These are phyloP conservation scores for Epichloe brachyelytri DNA, from an alignment of 2,329 filamentous ascomycete species.

Conservation along the genomic window DNA sequence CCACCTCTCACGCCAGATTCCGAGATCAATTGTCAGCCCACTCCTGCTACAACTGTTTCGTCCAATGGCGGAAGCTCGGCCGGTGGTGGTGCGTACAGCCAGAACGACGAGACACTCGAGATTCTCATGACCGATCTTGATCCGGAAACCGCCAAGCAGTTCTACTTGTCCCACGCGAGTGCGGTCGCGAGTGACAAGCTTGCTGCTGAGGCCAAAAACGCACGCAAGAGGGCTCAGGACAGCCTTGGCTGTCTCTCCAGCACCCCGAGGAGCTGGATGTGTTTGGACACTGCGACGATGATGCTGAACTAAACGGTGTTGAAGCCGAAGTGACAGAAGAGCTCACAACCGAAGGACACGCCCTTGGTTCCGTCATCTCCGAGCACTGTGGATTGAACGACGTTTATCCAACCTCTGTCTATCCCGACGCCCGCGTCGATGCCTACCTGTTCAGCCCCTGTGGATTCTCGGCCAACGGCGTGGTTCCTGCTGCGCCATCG, in stretches of 20 bases:
- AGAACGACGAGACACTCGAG: constrained; percentile 64
- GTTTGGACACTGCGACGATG: constrained; percentile 54
- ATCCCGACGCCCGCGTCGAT: constrained; percentile 86
- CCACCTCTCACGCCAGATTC: constrained; percentile 67
- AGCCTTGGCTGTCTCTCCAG: constrained; percentile 46
- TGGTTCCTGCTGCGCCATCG: constrained; percentile 62
- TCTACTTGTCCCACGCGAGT: constrained; percentile 63
- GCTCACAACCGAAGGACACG: constrained; percentile 84
- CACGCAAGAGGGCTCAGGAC: constrained; percentile 45
- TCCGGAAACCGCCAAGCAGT: constrained; percentile 55
- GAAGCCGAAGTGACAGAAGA: constrained; percentile 49
- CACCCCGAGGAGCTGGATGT: constrained; percentile 58
- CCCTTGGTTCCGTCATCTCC: constrained; percentile 82
- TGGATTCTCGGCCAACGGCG: constrained; percentile 93
- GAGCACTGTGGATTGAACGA: constrained; percentile 79
- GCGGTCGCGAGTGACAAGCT: constrained; percentile 75
- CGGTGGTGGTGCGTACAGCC: constrained; percentile 28
- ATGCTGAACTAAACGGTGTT: constrained; percentile 40
- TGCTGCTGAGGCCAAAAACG: constrained; percentile 52
- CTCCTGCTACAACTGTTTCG: constrained; percentile 36
- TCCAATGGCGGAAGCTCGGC: constrained; percentile 31
- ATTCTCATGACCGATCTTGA: constrained; percentile 63
- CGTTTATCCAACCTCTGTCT: constrained; percentile 75
- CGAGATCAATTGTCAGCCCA: constrained; percentile 24
- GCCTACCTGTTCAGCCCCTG: constrained; percentile 95